Evolutionary conservation across 1,284 basidiomycete species (phyloP), one percentile per base, ranked within the genome.

Genomic region (Cerioporus squamosus): DNA sequence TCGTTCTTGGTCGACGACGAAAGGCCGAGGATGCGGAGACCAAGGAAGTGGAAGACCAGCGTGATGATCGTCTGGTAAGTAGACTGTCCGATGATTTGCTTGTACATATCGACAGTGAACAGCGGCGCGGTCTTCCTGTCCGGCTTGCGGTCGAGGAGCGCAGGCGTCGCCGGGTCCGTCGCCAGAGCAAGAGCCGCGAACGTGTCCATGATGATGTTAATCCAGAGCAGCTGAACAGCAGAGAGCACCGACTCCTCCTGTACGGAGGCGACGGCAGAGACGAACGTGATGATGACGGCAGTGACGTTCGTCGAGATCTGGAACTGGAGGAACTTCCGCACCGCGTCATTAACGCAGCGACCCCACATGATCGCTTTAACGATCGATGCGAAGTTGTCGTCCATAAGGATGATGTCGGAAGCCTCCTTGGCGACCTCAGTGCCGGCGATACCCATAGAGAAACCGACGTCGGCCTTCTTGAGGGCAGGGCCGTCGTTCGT

Each of bases 361-460:
- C 97, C 97, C 97, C 97, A 99, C 84, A 97, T 96, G 70, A 99
- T 96, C 55, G 96, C 97, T 69, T 94, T 91, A 65, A 98, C 94
- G 72, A 99, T 97, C 17, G 93, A 95, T 9, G 93, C 81, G 74
- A 99, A 98, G 74, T 98, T 97, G 78, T 98, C 97, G 72, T 95
- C 92, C 95, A 98, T 97, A 48, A 99, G 86, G 68, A 99, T 97
- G 70, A 99, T 98, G 71, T 99, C 97, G 9, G 95, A 98, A 2
- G 97, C 97, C 75, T 98, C 96, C 77, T 99, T 98, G 52, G 97
- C 97, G 22, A 99, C 95, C 73, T 99, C 97, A 2, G 97, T 99
- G 39, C 97, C 97, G 42, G 96, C 90, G 66, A 99, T 95, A 72
- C 97, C 97, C 97, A 99, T 99, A 15, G 94, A 94, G 77, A 97